Evolutionary conservation across 257 asterid species (phyloP), one percentile per base, ranked within the genome.

Genomic region (Solanum ossicruentum): DNA sequence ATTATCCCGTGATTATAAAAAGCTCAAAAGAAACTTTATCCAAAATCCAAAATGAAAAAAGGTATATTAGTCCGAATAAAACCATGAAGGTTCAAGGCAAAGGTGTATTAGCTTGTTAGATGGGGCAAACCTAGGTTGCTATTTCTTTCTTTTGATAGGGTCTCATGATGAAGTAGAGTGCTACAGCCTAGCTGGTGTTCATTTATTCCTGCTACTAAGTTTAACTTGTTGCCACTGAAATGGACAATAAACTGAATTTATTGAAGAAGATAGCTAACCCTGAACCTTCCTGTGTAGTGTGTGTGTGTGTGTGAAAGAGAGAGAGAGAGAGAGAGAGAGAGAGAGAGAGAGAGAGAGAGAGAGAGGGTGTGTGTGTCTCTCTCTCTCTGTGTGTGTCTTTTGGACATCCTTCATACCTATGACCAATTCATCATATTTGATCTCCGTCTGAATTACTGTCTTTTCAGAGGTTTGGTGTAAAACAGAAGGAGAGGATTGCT

Each of bases 401-500:
- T 75, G 61, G 60, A 47, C 60, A 47, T 73, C 81, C 81, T 73
- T 73, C 81, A 73, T 73, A 73, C 58, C 61, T 77, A 51, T 77
- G 28, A 51, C 45, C 26, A 23, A 26, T 52, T 51, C 83, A 51
- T 78, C 83, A 78, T 73, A 28, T 51, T 69, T 75, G 77, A 86
- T 58, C 41, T 77, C 56, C 84, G 36, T 75, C 28, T 84, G 72
- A 67, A 85, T 85, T 86, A 79, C 82, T 70, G 87, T 66, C 79
- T 87, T 85, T 87, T 67, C 92, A 96, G 98, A 96, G 99, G 88
- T 96, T 95, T 92, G 98, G 98, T 4, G 99, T 96, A 49, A 95
- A 96, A 87, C 98, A 96, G 88, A 96, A 95, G 92, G 98, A 96
- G 91, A 93, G 87, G 94, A 96, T 94, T 88, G 99, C 99, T 89